Evolutionary conservation across 2,329 filamentous ascomycete genomes (phyloP), one percentile per base, ranked within the genome.

Genomic region (Calonectria henricotiae): DNA sequence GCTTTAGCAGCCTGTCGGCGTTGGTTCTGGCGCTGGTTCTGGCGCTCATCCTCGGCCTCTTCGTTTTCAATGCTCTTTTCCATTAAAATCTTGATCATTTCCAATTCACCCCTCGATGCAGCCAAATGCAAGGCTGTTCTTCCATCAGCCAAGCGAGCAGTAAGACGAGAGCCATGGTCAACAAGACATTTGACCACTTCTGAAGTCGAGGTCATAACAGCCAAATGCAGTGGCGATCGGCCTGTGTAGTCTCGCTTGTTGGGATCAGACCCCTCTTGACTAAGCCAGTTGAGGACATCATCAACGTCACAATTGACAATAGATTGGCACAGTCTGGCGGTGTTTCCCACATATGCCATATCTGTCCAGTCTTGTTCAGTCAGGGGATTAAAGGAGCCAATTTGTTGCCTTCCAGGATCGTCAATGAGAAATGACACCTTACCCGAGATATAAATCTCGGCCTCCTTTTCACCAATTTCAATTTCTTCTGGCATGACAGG

Each of bases 321-420:
- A 0, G 93, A 94, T 77, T 95, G 92, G 77, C 93, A 97, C 2
- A 97, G 86, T 17, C 89, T 86, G 43, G 90, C 90, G 1, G 93
- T 95, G 74, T 95, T 93, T 12, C 94, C 93, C 41, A 97, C 88
- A 74, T 97, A 97, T 0, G 94, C 94, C 94, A 97, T 96, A 73
- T 95, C 93, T 0, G 94, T 96, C 93, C 94, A 97, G 78, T 96
- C 94, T 62, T 94, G 88, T 47, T 94, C 91, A 0, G 92, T 95
- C 43, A 96, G 86, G 0, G 94, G 94, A 75, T 96, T 92, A 83
- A 97, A 97, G 11, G 87, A 89, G 30, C 88, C 88, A 61, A 90
- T 90, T 80, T 89, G 84, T 78, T 96, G 94, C 66, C 94, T 88
- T 20, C 94, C 94, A 1, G 94, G 93, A 74, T 97, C 89, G 76